Evolutionary conservation across 2,329 filamentous ascomycete species (phyloP), one percentile per base, ranked within the genome.

Genomic region (Lasiodiplodia sp.): DNA sequence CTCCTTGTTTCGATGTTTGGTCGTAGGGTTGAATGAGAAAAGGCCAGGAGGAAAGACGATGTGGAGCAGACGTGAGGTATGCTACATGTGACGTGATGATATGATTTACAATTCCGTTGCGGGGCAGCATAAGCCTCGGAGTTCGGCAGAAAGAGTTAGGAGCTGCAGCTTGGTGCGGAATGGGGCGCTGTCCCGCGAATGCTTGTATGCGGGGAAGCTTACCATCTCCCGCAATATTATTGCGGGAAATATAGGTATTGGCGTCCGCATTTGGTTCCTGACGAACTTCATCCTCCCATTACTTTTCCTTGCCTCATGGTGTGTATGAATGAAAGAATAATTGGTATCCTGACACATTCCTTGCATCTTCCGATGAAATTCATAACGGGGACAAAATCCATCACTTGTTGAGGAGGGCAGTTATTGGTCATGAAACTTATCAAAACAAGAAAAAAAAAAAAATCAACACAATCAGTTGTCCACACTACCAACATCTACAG

Each of bases 141-240:
- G 31, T n/a, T 49, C 63, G 68, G 55, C 6, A 66, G 52, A 37
- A 34, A 44, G 63, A 23, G 14, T 34, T 44, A 12, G 51, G 1
- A 11, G 51, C 51, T 47, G 44, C 44, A 18, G 21, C 14, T 23
- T 31, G 16, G 49, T 37, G 31, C 31, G 21, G 55, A 56, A 40
- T 10, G 8, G 34, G n/a, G 23, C 21, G 55, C 34, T 49, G 6
- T 12, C 25, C 5, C 18, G n/a, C 34, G 31, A 5, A 8, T 25
- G 58, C 3, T 34, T 28, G 28, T 63, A 31, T 38, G 60, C 47
- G 47, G 60, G 44, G 60, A 52, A 52, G 60, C 60, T 38, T 38
- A 31, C 34, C 44, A 18, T 44, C 10, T 38, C 11, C 4, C n/a
- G 44, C 44, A 47, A 21, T 21, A 16, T 38, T 14, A 38, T 16